These are phyloP conservation scores for Saccharomyces uvarum DNA, from an alignment of 1,139 yeast genomes.

Conservation along the genomic window DNA sequence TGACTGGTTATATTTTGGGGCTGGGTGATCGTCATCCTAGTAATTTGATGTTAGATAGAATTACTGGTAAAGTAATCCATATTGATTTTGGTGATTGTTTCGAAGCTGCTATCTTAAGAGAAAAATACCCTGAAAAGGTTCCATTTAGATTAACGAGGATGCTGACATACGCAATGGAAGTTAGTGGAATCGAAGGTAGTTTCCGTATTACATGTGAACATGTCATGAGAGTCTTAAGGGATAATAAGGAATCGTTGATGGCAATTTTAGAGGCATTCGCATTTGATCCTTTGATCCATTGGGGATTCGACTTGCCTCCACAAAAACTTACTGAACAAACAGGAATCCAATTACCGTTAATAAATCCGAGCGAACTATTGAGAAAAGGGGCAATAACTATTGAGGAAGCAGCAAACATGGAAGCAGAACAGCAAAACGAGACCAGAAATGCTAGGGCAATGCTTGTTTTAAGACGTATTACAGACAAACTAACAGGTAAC, in stretches of 20 bases:
- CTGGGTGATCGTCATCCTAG: slow-evolving; percentile 98
- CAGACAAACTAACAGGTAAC: slow-evolving; percentile 88
- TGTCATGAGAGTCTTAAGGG: slow-evolving; percentile 90
- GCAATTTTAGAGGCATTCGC: slow-evolving; percentile 98
- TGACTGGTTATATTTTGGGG: slow-evolving; percentile 95
- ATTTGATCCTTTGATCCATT: slow-evolving; percentile 93
- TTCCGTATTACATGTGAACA: slow-evolving; percentile 95
- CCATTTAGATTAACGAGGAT: slow-evolving; percentile 97
- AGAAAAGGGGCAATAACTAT: slow-evolving; percentile 71
- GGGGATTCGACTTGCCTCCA: slow-evolving; percentile 95
- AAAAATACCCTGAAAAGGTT: slow-evolving; percentile 95
- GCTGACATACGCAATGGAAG: slow-evolving; percentile 98
- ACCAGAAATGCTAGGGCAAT: slow-evolving; percentile 87
- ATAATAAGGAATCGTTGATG: slow-evolving; percentile 91
- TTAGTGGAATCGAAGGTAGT: slow-evolving; percentile 96
- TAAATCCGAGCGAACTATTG: slow-evolving; percentile 58
- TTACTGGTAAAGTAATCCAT: slow-evolving; percentile 91
- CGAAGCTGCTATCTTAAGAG: slow-evolving; percentile 94
- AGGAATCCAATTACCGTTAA: slow-evolving; percentile 59
- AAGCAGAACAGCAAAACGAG: slow-evolving; percentile 69
- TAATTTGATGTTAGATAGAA: slow-evolving; percentile 87
- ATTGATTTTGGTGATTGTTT: slow-evolving; percentile 99
- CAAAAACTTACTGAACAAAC: slow-evolving; percentile 69
- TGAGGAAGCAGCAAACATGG: slow-evolving; percentile 64
- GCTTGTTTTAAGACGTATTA: slow-evolving; percentile 79